These are phyloP conservation scores for Curvularia sp. DNA, from an alignment of 2,329 filamentous ascomycete genomes.

Conservation along the genomic window DNA sequence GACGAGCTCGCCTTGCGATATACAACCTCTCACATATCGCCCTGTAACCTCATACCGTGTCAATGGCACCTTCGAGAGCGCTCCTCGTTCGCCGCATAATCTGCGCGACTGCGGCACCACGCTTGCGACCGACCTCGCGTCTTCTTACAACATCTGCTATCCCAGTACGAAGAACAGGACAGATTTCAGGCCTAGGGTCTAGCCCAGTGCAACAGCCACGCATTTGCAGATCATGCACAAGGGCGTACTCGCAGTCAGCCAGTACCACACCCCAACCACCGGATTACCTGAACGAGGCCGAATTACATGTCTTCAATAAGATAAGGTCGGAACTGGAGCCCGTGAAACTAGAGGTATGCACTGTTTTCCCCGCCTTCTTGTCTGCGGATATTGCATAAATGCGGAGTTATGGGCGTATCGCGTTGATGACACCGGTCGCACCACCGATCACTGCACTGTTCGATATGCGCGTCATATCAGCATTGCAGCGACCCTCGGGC, in stretches of 20 bases:
- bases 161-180: constrained; percentile 13
- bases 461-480: constrained; percentile 19
- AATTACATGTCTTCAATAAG: constrained; percentile 57
- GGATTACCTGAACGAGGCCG: constrained; percentile 56
- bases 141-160: constrained; percentile 27
- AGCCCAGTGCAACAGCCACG: constrained; percentile 12
- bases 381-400: constrained; percentile 6
- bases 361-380: constrained; percentile 10
- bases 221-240: constrained; percentile 17
- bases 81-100: constrained; percentile 29
- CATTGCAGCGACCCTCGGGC: constrained; percentile 13
- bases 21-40: constrained; percentile 13
- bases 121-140: constrained; percentile 29
- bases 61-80: constrained; percentile 48
- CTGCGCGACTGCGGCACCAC: constrained; percentile 25
- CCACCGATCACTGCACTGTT: constrained; percentile 21
- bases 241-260: constrained; percentile 38
- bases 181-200: constrained; percentile 14
- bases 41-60: constrained; percentile 13
- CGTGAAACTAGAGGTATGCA: constrained; percentile 55
- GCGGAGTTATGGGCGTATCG: constrained; percentile 13
- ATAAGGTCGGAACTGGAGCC: constrained; percentile 53
- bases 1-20: constrained; percentile 16
- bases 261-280: constrained; percentile 48
- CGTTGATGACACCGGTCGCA: constrained; percentile 20